These are phyloP conservation scores for Hirsutella thompsonii DNA, from an alignment of 2,329 filamentous ascomycete genomes.

Conservation along the genomic window DNA sequence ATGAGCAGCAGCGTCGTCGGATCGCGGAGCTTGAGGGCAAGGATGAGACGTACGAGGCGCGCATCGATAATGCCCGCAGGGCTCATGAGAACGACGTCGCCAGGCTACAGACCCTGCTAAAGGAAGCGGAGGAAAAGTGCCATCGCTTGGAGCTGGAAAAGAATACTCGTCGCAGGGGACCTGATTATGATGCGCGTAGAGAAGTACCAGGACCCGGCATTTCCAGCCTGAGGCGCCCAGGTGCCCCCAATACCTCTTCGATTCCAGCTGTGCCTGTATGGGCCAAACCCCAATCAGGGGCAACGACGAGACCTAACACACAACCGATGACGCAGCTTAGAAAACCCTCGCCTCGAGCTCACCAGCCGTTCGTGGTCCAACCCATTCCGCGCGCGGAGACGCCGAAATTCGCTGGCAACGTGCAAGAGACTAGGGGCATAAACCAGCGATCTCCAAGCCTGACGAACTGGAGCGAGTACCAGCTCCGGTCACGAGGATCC, in stretches of 20 bases:
- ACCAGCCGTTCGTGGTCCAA: neutral
- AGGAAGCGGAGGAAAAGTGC: slow-evolving; percentile 20
- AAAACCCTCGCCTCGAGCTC: neutral
- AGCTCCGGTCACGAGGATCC: slow-evolving; percentile 21
- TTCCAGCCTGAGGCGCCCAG: slow-evolving; percentile 1
- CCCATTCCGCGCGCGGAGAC: neutral
- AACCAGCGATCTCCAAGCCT: slow-evolving; percentile 12
- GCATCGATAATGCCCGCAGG: slow-evolving; percentile 22
- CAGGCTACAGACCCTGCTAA: slow-evolving; percentile 20
- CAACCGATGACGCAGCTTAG: neutral
- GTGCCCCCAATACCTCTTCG: neutral
- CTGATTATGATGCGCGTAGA: slow-evolving; percentile 7
- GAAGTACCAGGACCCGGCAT: slow-evolving; percentile 8
- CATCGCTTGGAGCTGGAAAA: slow-evolving; percentile 15
- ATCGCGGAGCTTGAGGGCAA: slow-evolving; percentile 23
- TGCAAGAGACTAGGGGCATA: slow-evolving; percentile 1
- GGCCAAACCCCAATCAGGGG: neutral
- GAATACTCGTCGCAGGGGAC: slow-evolving; percentile 9
- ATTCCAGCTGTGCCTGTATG: neutral
- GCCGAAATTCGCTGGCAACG: neutral
- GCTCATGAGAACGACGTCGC: slow-evolving; percentile 18
- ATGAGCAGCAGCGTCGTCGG: slow-evolving; percentile 18
- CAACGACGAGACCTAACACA: neutral
- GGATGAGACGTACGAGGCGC: slow-evolving; percentile 25
- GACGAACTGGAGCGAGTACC: slow-evolving; percentile 12